phyloP scores from a whole-genome alignment of 441 rosid genomes.

The Omphalea diandra region DNA sequence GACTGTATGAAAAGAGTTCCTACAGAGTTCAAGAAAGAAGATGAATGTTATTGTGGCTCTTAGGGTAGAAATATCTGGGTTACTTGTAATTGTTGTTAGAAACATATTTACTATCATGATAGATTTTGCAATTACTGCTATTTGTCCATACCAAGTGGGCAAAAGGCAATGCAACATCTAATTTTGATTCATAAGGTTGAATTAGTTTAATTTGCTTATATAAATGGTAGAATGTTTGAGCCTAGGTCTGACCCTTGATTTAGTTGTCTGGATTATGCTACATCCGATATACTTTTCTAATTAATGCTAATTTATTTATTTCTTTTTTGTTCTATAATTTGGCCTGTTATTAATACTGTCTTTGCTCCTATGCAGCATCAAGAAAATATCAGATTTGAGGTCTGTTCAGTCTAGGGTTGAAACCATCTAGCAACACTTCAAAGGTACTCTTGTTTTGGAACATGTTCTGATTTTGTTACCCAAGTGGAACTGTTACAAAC shows the following conservation, averaged over 20 bases:
- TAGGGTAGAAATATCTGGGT: neutral
- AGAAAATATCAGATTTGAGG: conserved; percentile 26
- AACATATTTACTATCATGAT: too few species aligned
- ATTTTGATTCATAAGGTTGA: too few species aligned
- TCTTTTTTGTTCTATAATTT: neutral
- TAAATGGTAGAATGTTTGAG: neutral
- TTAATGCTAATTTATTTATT: neutral
- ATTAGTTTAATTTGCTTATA: too few species aligned
- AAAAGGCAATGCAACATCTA: too few species aligned
- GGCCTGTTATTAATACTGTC: neutral
- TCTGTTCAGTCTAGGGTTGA: conserved; percentile 27
- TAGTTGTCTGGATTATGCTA: neutral
- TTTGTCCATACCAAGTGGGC: neutral
- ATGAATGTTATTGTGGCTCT: neutral
- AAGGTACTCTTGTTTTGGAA: conserved; percentile 11
- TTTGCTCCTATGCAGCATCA: conserved; percentile 36
- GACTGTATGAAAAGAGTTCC: neutral
- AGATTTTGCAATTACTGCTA: neutral
- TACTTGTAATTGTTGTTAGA: too few species aligned
- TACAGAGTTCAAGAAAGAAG: neutral
- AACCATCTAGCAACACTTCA: conserved; percentile 1
- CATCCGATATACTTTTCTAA: neutral
- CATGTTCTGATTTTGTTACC: too few species aligned
- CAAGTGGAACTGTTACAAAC: neutral
- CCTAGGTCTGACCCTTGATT: neutral